Conservation (phyloP, 2,329 filamentous ascomycete species). For the Helotiales sp. region DNA sequence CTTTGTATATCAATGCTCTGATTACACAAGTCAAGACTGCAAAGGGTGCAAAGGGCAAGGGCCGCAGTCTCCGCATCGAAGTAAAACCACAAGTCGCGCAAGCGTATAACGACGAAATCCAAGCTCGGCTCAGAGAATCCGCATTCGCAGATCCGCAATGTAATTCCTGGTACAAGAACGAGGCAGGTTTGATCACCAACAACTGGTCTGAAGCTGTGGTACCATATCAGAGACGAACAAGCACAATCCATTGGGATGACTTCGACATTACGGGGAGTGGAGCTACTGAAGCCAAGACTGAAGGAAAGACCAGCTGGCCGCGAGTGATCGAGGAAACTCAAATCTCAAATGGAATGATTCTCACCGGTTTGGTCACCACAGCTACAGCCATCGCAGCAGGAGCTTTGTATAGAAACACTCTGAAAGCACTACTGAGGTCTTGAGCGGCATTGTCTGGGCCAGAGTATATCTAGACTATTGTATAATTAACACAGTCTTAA, state of each 20-base stretch:
- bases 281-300: constrained; percentile 25
- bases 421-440: constrained; percentile 4
- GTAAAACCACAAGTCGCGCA: constrained; percentile 41
- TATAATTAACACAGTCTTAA: neutral
- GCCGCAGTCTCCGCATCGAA: constrained; percentile 44
- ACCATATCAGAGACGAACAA: constrained; percentile 51
- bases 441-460: neutral
- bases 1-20: constrained; percentile 26
- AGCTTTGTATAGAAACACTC: constrained; percentile 1
- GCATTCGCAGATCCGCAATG: constrained; percentile 29
- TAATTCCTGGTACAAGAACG: constrained; percentile 30
- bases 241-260: constrained; percentile 45
- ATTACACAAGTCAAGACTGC: constrained; percentile 45
- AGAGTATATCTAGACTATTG: neutral
- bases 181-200: constrained; percentile 27
- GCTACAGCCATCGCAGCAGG: constrained; percentile 15
- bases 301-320: constrained; percentile 32
- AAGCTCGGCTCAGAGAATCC: constrained; percentile 18
- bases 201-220: constrained; percentile 46
- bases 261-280: constrained; percentile 40
- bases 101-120: constrained; percentile 26
- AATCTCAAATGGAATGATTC: constrained; percentile 25
- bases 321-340: constrained; percentile 39
- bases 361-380: constrained; percentile 16
- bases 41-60: constrained; percentile 34